These are phyloP conservation scores for Closterium sp. DNA, from an alignment of 139 green algal genomes.

Conservation along the genomic window DNA sequence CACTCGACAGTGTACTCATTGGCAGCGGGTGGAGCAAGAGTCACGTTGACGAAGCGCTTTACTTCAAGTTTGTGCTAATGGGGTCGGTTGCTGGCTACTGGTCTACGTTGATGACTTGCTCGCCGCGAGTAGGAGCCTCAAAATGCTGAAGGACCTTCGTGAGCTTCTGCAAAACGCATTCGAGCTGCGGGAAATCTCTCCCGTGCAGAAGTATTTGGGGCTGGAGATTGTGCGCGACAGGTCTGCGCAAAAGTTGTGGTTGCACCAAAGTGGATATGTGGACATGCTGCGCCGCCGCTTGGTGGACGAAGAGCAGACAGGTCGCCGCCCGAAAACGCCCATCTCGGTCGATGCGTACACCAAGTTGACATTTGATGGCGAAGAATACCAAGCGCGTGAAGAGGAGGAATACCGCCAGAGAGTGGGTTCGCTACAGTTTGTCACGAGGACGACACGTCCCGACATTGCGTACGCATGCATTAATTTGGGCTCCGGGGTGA, in stretches of 20 bases:
- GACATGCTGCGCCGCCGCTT: not conserved
- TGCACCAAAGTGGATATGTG: not conserved
- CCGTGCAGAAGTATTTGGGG: not conserved
- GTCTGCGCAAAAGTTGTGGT: not conserved
- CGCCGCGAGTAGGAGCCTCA: not conserved
- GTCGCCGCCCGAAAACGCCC: not conserved
- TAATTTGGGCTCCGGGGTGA: not conserved
- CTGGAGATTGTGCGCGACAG: not conserved
- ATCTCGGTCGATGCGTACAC: not conserved
- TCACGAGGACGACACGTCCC: not conserved
- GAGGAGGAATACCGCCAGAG: not conserved
- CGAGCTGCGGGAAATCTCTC: not conserved
- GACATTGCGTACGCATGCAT: not conserved
- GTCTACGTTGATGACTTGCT: not conserved
- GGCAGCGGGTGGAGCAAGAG: not conserved
- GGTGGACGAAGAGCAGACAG: not conserved
- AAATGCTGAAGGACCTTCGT: not conserved
- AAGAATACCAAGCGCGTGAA: not conserved
- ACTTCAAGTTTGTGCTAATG: not conserved
- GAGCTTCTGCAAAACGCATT: not conserved
- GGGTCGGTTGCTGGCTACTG: not conserved
- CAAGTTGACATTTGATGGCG: not conserved
- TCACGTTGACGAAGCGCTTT: not conserved
- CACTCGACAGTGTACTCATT: too few relatives aligned
- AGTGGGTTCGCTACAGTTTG: not conserved